Conservation (phyloP, 106 monocot species). For the Posidonia australis region DNA sequence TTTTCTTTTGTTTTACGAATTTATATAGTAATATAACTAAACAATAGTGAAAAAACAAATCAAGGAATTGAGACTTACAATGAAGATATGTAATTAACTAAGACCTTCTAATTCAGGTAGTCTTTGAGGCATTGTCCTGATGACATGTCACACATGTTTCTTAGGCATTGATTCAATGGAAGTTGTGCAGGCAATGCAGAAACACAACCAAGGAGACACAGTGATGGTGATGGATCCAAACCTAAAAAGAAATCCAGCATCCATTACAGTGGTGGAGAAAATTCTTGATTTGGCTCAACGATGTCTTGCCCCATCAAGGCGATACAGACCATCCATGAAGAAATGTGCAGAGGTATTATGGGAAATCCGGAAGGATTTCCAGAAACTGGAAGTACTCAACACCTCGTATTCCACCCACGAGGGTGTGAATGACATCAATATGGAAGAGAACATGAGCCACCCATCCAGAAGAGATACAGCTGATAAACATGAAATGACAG, state of each 20-base stretch:
- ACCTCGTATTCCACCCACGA: background rate
- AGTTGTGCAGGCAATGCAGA: constrained; percentile 44
- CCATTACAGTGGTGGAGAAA: constrained; percentile 35
- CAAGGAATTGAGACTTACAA: too few species aligned
- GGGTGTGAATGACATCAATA: background rate
- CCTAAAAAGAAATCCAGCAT: constrained; percentile 40
- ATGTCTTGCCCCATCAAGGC: constrained; percentile 35
- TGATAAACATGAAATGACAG: background rate
- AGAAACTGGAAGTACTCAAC: background rate
- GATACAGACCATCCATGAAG: constrained; percentile 58
- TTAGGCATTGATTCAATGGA: too few species aligned
- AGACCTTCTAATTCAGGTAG: too few species aligned
- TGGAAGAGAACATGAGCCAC: background rate
- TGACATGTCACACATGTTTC: too few species aligned
- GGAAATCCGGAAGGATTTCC: constrained; percentile 51
- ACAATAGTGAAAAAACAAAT: too few species aligned
- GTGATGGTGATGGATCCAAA: constrained; percentile 67
- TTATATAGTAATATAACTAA: too few species aligned
- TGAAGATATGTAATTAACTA: too few species aligned
- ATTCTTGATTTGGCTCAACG: constrained; percentile 37
- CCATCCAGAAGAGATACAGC: background rate
- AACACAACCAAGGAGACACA: constrained; percentile 42
- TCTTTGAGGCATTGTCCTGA: too few species aligned
- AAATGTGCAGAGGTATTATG: constrained; percentile 53
- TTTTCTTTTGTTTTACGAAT: background rate